These are phyloP conservation scores for Oryza meridionalis DNA, from an alignment of 176 grass and related monocot genomes.

Conservation along the genomic window DNA sequence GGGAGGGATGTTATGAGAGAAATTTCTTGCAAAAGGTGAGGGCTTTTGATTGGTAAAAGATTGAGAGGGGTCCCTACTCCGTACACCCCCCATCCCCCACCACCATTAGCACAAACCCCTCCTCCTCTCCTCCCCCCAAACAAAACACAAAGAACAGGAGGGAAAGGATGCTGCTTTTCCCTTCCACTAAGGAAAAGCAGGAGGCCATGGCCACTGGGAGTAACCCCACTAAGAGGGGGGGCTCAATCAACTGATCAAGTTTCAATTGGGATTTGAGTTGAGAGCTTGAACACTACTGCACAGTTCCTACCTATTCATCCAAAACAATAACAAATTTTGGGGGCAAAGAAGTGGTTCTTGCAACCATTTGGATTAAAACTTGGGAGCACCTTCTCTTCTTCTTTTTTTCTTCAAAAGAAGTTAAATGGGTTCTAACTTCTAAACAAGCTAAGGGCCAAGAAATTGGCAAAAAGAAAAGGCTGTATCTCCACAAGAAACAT, in stretches of 20 bases:
- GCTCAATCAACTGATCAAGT: conserved; percentile 1
- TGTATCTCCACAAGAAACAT: neutral
- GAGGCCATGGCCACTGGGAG: conserved; percentile 16
- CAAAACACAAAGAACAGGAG: conserved; percentile 22
- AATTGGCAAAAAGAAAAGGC: neutral
- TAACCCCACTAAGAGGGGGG: conserved; percentile 28
- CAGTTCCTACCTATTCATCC: neutral
- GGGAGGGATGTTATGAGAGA: conserved; percentile 23
- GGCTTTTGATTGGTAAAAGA: conserved; percentile 47
- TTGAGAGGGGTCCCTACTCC: conserved; percentile 31
- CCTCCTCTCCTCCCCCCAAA: neutral
- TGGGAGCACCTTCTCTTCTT: neutral
- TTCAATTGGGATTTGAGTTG: conserved; percentile 7
- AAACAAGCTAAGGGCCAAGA: neutral
- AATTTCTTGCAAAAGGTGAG: conserved; percentile 41
- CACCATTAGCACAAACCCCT: neutral
- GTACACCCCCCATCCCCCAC: neutral
- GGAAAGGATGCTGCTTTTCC: conserved; percentile 40
- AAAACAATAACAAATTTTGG: conserved; percentile 22
- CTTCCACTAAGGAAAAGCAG: conserved; percentile 42
- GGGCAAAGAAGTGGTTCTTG: neutral
- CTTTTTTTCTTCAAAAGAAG: neutral
- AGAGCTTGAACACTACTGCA: neutral
- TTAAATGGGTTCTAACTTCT: neutral
- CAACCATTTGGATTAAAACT: conserved; percentile 5